Evolutionary conservation across 192 early-diverging fungal species (phyloP).

Genomic region (Podila epicladia): DNA sequence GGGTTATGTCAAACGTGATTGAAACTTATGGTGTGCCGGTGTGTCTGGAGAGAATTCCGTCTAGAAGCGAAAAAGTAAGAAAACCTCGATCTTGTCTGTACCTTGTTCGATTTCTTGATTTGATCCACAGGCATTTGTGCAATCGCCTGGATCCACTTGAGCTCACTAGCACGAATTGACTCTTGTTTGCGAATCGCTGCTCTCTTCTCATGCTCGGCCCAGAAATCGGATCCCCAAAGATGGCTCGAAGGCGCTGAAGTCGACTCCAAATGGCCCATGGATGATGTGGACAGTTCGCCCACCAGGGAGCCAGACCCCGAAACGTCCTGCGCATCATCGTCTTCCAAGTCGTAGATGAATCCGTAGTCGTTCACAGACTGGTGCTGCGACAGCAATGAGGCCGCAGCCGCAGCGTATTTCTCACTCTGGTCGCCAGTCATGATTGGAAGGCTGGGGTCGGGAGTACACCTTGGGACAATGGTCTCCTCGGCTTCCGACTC

Average conservation of each 20-base stretch:
- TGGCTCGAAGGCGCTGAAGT: constrained; percentile 2
- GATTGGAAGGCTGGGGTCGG: neutral
- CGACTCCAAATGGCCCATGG: constrained; percentile 8
- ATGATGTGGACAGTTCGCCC: constrained; percentile 11
- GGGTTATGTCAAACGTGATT: neutral
- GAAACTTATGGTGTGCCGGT: neutral
- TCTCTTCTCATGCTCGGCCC: neutral
- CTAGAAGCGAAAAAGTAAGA: neutral
- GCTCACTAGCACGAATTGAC: constrained; percentile 27
- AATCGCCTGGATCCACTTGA: constrained; percentile 49
- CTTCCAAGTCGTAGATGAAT: constrained; percentile 47
- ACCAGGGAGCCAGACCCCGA: constrained; percentile 35
- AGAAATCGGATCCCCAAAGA: neutral
- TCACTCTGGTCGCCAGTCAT: constrained; percentile 15
- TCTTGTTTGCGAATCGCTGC: constrained; percentile 24
- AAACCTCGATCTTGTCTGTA: neutral
- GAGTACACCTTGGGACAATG: too few relatives aligned
- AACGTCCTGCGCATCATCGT: constrained; percentile 19
- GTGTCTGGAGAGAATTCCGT: neutral
- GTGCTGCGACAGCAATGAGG: constrained; percentile 5
- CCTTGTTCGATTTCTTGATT: constrained; percentile 52
- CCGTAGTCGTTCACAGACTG: constrained; percentile 45
- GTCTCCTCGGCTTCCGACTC: constrained; percentile 11
- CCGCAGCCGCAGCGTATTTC: constrained; percentile 2
- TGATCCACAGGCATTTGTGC: constrained; percentile 39